Conservation (phyloP, 352 stramenopile genomes). For the Pythium vanterpoolii region DNA sequence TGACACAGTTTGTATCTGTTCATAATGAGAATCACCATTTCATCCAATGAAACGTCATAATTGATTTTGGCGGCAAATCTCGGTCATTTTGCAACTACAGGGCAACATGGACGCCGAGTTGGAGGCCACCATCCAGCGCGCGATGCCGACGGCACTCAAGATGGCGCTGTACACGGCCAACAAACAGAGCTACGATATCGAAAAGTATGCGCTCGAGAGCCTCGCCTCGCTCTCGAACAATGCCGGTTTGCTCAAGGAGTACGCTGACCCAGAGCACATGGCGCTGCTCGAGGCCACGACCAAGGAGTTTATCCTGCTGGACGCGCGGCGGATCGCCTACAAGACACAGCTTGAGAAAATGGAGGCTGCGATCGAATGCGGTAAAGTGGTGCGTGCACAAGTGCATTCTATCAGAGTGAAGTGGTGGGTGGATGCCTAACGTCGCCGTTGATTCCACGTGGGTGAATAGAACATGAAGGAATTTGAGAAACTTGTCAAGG, state of each 20-base stretch:
- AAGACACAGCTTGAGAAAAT: conserved; percentile 71
- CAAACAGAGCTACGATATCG: conserved; percentile 70
- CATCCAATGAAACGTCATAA: background rate
- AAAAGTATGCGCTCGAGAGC: conserved; percentile 72
- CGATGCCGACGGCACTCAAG: conserved; percentile 66
- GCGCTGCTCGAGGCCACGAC: conserved; percentile 56
- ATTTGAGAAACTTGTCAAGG: conserved; percentile 65
- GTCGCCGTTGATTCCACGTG: background rate
- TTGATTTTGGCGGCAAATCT: conserved; percentile 17
- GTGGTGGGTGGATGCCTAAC: background rate
- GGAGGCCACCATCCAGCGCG: conserved; percentile 52
- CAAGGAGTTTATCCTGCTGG: conserved; percentile 64
- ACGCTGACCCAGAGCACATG: conserved; percentile 52
- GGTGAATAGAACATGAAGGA: conserved; percentile 28
- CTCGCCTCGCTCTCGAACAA: conserved; percentile 65
- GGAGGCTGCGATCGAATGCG: conserved; percentile 43
- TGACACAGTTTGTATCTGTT: conserved; percentile 19
- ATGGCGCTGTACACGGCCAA: conserved; percentile 73
- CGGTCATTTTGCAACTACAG: background rate
- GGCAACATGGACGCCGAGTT: conserved; percentile 50
- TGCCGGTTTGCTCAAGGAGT: conserved; percentile 61
- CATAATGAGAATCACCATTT: background rate
- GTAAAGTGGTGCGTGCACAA: conserved; percentile 30
- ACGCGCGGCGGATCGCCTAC: conserved; percentile 62
- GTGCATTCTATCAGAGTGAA: background rate